These are phyloP conservation scores for Penicillium ochrochloron DNA, from an alignment of 495 filamentous ascomycete genomes.

Conservation along the genomic window DNA sequence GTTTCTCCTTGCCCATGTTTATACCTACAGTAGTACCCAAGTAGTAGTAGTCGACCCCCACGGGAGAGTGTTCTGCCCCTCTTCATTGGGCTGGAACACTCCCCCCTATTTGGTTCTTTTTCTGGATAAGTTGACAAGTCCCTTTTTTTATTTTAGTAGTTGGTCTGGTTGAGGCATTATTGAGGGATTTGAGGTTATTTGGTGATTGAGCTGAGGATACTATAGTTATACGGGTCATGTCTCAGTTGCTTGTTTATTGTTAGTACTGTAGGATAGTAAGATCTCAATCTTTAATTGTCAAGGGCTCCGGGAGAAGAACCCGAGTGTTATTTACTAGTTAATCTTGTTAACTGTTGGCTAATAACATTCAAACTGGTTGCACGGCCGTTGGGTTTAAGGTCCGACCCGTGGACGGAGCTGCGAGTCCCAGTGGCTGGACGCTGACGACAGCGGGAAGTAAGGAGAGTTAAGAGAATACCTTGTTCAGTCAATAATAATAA, in stretches of 20 bases:
- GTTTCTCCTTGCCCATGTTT: constrained; percentile 4
- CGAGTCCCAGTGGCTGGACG: constrained; percentile 18
- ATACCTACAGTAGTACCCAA: neutral
- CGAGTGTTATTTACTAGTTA: neutral
- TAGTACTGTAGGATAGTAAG: neutral
- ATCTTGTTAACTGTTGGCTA: too few relatives aligned
- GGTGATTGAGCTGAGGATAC: neutral
- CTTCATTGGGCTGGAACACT: neutral
- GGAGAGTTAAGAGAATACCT: neutral
- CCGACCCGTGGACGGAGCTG: constrained; percentile 16
- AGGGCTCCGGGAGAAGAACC: neutral
- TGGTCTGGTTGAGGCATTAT: neutral
- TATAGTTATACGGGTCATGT: neutral
- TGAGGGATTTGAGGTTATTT: neutral
- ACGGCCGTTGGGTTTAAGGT: constrained; percentile 15
- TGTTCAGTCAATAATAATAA: neutral
- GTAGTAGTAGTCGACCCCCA: constrained; percentile 5
- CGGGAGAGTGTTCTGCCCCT: constrained; percentile 25
- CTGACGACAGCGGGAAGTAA: constrained; percentile 20
- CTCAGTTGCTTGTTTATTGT: neutral
- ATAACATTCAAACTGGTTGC: neutral
- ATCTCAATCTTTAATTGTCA: neutral
- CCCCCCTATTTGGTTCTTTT: neutral
- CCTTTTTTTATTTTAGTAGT: constrained; percentile 5
- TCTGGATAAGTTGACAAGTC: neutral